Percentiles rank a stretch among this genome's conserved stretches.
phyloP scores from a whole-genome alignment of 2,329 filamentous ascomycete genomes.

The Escovopsis sp. region DNA sequence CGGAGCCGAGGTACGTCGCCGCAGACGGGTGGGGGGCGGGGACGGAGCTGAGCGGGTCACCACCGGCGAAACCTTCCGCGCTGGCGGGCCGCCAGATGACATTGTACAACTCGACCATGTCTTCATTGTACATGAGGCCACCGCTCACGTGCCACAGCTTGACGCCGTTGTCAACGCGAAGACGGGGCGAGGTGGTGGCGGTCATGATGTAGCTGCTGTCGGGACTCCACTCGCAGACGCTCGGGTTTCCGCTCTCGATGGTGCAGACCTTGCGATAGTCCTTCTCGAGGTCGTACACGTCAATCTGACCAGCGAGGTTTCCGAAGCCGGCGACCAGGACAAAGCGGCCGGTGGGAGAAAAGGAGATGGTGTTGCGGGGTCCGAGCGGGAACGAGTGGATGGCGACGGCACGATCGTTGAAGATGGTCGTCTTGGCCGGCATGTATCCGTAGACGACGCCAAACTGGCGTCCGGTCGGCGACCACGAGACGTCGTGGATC shows the following conservation, averaged over 20 bases:
- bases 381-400: conserved; percentile 75
- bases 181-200: conserved; percentile 87
- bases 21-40: conserved; percentile 75
- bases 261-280: conserved; percentile 86
- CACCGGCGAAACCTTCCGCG: conserved; percentile 38
- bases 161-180: conserved; percentile 92
- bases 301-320: conserved; percentile 93
- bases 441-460: conserved; percentile 96
- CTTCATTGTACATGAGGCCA: conserved; percentile 83
- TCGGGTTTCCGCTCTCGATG: conserved; percentile 90
- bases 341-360: conserved; percentile 87
- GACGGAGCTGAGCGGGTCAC: conserved; percentile 58
- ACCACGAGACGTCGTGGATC: conserved; percentile 98
- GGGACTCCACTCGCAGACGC: conserved; percentile 92
- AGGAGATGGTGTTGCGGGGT: conserved; percentile 87
- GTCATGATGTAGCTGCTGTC: conserved; percentile 93
- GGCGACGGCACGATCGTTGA: conserved; percentile 74
- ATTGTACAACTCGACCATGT: conserved; percentile 88
- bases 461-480: conserved; percentile 93
- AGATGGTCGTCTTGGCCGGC: conserved; percentile 98
- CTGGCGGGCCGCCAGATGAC: conserved; percentile 74
- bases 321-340: conserved; percentile 92
- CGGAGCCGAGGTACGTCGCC: conserved; percentile 62
- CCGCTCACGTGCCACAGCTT: conserved; percentile 90
- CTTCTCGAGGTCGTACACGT: conserved; percentile 91